Evolutionary conservation across 805 yeast species (phyloP).

Genomic region (Zygosaccharomyces rouxii): DNA sequence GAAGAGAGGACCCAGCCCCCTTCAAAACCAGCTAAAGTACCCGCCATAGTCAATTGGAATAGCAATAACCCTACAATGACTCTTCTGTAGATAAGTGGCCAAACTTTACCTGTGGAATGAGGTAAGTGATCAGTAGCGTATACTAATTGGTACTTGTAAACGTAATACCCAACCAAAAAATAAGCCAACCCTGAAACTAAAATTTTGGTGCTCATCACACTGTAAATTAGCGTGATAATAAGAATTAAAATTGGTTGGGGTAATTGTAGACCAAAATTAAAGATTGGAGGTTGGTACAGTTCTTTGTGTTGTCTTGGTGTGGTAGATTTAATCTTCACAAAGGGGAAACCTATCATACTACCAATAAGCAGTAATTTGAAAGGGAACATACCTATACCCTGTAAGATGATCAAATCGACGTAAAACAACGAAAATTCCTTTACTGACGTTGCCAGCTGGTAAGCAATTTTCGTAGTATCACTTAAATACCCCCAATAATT

Average conservation of each 20-base stretch:
- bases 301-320: constrained; percentile 80
- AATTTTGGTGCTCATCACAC: constrained; percentile 85
- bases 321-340: constrained; percentile 56
- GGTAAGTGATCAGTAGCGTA: constrained; percentile 93
- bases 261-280: constrained; percentile 84
- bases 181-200: constrained; percentile 79
- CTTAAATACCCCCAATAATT: constrained; percentile 73
- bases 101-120: constrained; percentile 93
- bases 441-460: constrained; percentile 76
- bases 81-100: constrained; percentile 87
- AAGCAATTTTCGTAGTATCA: constrained; percentile 87
- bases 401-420: constrained; percentile 78
- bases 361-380: constrained; percentile 80
- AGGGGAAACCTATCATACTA: constrained; percentile 67
- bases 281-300: constrained; percentile 80
- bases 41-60: constrained; percentile 91
- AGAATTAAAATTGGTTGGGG: constrained; percentile 89
- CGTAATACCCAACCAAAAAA: constrained; percentile 80
- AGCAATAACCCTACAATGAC: constrained; percentile 73
- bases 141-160: constrained; percentile 83
- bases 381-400: constrained; percentile 87
- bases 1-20: constrained; percentile 74
- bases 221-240: constrained; percentile 79
- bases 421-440: constrained; percentile 79
- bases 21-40: constrained; percentile 73